Conservation (phyloP, 2,329 filamentous ascomycete species). For the Talaromyces islandicus region DNA sequence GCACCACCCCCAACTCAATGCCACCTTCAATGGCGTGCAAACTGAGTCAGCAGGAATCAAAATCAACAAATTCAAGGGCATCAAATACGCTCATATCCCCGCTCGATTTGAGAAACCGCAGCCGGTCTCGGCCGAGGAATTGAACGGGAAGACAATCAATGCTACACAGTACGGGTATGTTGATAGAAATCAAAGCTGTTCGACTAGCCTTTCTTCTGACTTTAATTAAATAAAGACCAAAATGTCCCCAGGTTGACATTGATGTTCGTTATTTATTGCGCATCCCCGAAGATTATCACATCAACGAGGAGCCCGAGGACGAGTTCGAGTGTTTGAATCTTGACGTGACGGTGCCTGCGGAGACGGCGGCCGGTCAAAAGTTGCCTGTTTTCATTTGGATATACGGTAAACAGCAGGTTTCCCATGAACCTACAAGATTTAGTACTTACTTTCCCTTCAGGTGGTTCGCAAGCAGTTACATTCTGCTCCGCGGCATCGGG, state of each 20-base stretch:
- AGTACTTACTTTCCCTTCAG: constrained; percentile 8
- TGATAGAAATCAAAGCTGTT: neutral
- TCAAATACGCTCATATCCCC: constrained; percentile 26
- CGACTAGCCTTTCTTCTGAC: neutral
- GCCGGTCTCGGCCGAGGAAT: constrained; percentile 14
- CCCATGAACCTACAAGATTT: neutral
- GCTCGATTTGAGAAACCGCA: constrained; percentile 25
- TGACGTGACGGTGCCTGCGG: constrained; percentile 30
- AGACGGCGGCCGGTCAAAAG: neutral
- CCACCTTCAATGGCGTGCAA: constrained; percentile 21
- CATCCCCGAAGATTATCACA: constrained; percentile 29
- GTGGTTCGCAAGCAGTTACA: constrained; percentile 41
- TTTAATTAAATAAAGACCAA: constrained; percentile 23
- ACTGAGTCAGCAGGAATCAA: constrained; percentile 10
- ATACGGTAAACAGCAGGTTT: constrained; percentile 26
- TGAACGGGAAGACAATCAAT: constrained; percentile 25
- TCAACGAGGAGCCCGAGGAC: constrained; percentile 29
- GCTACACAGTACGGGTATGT: constrained; percentile 27
- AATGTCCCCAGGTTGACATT: constrained; percentile 37
- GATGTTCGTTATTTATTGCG: constrained; percentile 42
- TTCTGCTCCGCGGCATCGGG: constrained; percentile 39
- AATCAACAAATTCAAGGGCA: constrained; percentile 24
- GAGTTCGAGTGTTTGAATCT: constrained; percentile 42
- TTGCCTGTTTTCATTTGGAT: constrained; percentile 44
- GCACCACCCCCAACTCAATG: constrained; percentile 19